A percentile compares a stretch with the other conserved stretches of the same genome.
Evolutionary conservation across 306 rosid species (phyloP).

Genomic region (peach (Prunus persica)): Prunus_persica_NCBIv2 NC_034012.1:6695001-6695500

Average conservation of each 20-base stretch:
- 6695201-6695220: not conserved
- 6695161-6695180: too few species aligned
- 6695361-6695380: not conserved
- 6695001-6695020: not conserved
- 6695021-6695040: not conserved
- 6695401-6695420: not conserved
- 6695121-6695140: too few species aligned
- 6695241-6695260: not conserved
- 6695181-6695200: too few species aligned
- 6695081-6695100: not conserved
- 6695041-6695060: not conserved
- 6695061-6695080: conserved; percentile 4
- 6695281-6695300: not conserved
- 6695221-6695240: not conserved
- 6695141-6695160: too few species aligned
- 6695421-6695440: not conserved
- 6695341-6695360: not conserved
- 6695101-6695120: conserved; percentile 9
- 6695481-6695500: not conserved
- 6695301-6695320: not conserved
- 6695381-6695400: not conserved
- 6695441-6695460: not conserved
- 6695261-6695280: not conserved
- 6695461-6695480: not conserved
- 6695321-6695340: not conserved